Conservation (phyloP, 148 eudicot genomes). For the Dianthus caryophyllus region DNA sequence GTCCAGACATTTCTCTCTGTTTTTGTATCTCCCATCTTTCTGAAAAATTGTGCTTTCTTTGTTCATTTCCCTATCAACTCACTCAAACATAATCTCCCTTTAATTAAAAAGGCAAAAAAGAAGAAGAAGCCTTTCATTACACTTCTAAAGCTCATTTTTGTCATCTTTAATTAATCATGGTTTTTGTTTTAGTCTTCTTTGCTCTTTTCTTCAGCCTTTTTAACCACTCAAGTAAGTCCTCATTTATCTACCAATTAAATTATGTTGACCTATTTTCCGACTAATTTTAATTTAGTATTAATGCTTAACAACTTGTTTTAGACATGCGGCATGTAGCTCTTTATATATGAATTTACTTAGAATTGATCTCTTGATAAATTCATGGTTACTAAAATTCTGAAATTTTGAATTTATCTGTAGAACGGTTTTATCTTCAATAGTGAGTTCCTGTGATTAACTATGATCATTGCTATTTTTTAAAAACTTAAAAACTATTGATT, state of each 20-base stretch:
- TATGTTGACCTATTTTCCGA: too few species aligned
- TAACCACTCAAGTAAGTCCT: constrained; percentile 35
- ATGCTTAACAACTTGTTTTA: too few species aligned
- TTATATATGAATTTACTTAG: too few species aligned
- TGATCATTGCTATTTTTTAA: too few species aligned
- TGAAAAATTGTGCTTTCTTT: not conserved
- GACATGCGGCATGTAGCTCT: too few species aligned
- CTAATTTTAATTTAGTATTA: too few species aligned
- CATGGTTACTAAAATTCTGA: too few species aligned
- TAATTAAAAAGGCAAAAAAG: not conserved
- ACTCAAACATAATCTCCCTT: constrained; percentile 1
- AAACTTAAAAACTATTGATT: too few species aligned
- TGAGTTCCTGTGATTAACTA: too few species aligned
- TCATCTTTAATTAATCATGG: constrained; percentile 22
- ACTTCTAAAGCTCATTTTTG: constrained; percentile 6
- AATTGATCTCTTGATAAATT: too few species aligned
- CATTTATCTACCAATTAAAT: not conserved
- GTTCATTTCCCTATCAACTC: constrained; percentile 14
- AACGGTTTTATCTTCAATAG: too few species aligned
- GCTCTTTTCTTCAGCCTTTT: constrained; percentile 30
- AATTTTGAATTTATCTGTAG: too few species aligned
- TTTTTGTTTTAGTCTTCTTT: constrained; percentile 24
- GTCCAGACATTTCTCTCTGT: not conserved
- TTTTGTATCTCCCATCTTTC: constrained; percentile 2
- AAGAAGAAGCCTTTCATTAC: not conserved